These are phyloP conservation scores for Backusella tarrabulga DNA, from an alignment of 192 early-diverging fungal genomes.

Conservation along the genomic window DNA sequence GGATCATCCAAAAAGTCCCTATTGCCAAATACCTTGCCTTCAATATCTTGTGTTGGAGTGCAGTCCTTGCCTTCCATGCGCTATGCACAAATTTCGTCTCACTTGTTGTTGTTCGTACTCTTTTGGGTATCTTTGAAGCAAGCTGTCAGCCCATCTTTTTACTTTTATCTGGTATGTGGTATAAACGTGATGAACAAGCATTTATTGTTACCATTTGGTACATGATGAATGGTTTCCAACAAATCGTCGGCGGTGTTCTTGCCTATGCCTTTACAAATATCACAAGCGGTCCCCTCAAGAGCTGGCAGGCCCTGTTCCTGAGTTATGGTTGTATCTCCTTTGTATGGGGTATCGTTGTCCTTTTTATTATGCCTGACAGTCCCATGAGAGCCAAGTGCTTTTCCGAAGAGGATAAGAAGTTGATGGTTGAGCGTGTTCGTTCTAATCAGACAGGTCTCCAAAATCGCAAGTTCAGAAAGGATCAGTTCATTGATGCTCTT, in stretches of 20 bases:
- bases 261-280: slow-evolving; percentile 26
- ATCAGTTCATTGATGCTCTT: slow-evolving; percentile 15
- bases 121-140: slow-evolving; percentile 31
- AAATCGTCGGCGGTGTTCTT: slow-evolving; percentile 19
- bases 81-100: slow-evolving; percentile 18
- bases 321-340: slow-evolving; percentile 16
- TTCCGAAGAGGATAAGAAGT: slow-evolving; percentile 20
- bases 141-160: slow-evolving; percentile 17
- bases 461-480: slow-evolving; percentile 17
- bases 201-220: slow-evolving; percentile 19
- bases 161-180: slow-evolving; percentile 18
- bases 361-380: slow-evolving; percentile 17
- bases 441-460: slow-evolving; percentile 18
- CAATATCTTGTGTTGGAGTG: slow-evolving; percentile 17
- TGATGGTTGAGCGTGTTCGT: slow-evolving; percentile 24
- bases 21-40: slow-evolving; percentile 17
- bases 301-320: slow-evolving; percentile 21
- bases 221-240: slow-evolving; percentile 23
- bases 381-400: slow-evolving; percentile 27
- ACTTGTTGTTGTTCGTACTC: slow-evolving; percentile 13
- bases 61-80: slow-evolving; percentile 9
- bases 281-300: slow-evolving; percentile 16
- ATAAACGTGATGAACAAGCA: slow-evolving; percentile 17
- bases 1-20: slow-evolving; percentile 18
- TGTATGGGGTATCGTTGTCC: slow-evolving; percentile 3